phyloP scores from a whole-genome alignment of 345 rosid species.

The Citrus maxima region DNA sequence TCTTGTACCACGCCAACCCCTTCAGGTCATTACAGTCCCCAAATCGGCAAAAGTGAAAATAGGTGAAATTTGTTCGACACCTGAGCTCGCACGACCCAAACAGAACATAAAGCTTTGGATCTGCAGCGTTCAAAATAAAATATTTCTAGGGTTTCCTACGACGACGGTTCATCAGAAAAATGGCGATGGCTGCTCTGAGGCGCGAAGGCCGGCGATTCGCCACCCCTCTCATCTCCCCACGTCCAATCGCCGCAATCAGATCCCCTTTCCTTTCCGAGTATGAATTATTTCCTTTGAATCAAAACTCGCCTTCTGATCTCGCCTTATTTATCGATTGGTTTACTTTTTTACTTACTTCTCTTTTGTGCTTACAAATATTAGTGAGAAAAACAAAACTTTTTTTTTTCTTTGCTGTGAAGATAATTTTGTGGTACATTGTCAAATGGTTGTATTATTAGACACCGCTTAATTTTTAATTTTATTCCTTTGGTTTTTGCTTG shows the following conservation, averaged over 20 bases:
- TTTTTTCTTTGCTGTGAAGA: too few species aligned
- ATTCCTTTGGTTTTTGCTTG: not conserved
- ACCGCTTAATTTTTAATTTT: not conserved
- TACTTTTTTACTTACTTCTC: not conserved
- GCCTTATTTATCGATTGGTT: not conserved
- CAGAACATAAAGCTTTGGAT: conserved; percentile 1
- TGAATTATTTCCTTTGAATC: conserved; percentile 6
- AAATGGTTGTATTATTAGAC: not conserved
- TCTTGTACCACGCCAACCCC: not conserved
- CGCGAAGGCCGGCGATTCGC: conserved; percentile 82
- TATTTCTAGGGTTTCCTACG: conserved; percentile 14
- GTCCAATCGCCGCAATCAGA: conserved; percentile 51
- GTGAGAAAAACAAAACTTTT: too few species aligned
- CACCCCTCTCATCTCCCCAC: conserved; percentile 53
- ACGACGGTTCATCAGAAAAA: conserved; percentile 26
- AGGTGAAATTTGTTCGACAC: not conserved
- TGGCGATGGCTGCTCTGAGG: conserved; percentile 76
- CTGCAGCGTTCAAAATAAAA: not conserved
- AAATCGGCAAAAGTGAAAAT: not conserved
- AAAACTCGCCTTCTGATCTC: not conserved
- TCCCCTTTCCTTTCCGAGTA: conserved; percentile 39
- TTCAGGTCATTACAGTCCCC: not conserved
- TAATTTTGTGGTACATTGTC: not conserved
- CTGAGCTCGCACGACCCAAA: not conserved
- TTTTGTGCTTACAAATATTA: not conserved